Evolutionary conservation across 2,329 filamentous ascomycete genomes (phyloP).

Genomic region (Claviceps spartinae): DNA sequence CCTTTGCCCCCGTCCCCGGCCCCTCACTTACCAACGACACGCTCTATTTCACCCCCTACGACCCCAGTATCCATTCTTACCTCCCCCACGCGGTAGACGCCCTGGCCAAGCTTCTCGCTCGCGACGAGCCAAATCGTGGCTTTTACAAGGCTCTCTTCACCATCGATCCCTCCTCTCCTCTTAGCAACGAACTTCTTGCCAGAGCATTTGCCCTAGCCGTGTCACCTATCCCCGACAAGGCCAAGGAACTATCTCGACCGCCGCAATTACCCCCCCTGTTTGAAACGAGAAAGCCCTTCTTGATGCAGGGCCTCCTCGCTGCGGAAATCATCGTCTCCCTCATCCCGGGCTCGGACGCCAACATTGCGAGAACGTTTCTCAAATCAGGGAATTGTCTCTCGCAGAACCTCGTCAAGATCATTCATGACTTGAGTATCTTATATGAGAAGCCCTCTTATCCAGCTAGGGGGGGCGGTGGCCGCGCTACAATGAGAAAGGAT

Average conservation of each 20-base stretch:
- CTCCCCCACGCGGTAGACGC: slow-evolving; percentile 81
- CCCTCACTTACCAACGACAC: slow-evolving; percentile 44
- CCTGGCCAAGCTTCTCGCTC: slow-evolving; percentile 78
- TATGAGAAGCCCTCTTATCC: slow-evolving; percentile 27
- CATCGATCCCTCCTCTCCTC: slow-evolving; percentile 49
- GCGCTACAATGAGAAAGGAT: slow-evolving; percentile 28
- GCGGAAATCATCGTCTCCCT: slow-evolving; percentile 78
- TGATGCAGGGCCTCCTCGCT: slow-evolving; percentile 85
- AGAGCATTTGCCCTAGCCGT: slow-evolving; percentile 78
- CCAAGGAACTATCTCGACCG: slow-evolving; percentile 36
- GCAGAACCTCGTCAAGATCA: slow-evolving; percentile 61
- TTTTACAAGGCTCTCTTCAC: slow-evolving; percentile 74
- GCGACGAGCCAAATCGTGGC: slow-evolving; percentile 83
- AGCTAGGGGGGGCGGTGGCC: slow-evolving; percentile 15
- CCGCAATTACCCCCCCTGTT: slow-evolving; percentile 52
- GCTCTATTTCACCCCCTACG: slow-evolving; percentile 68
- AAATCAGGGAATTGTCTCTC: slow-evolving; percentile 74
- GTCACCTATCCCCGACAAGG: slow-evolving; percentile 63
- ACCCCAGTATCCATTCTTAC: slow-evolving; percentile 72
- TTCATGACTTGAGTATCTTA: slow-evolving; percentile 56
- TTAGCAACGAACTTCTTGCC: slow-evolving; percentile 69
- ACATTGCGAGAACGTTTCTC: slow-evolving; percentile 67
- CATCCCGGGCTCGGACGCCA: slow-evolving; percentile 54
- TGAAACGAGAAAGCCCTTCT: slow-evolving; percentile 71
- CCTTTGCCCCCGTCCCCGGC: slow-evolving; percentile 71